A percentile compares a stretch with the other conserved stretches of the same genome.
Evolutionary conservation across 805 yeast species (phyloP).

Genomic region (Wickerhamomyces strasburgensis): DNA sequence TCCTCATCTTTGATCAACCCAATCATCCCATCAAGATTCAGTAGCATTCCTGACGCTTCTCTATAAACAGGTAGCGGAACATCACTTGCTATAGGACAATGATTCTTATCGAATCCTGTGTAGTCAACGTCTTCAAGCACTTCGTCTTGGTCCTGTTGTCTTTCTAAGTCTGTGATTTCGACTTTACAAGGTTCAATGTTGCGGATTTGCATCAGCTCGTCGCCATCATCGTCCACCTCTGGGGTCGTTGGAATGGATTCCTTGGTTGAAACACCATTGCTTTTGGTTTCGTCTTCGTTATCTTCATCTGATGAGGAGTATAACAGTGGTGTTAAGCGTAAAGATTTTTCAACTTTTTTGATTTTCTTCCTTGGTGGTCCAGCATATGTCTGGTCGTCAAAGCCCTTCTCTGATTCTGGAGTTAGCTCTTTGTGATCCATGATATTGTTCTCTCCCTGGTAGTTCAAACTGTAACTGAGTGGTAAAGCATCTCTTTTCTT

Average conservation of each 20-base stretch:
- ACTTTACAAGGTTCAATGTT: no score
- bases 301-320: conserved; percentile 27
- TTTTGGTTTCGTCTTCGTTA: conserved; percentile 27
- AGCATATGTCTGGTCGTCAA: not conserved
- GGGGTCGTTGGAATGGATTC: conserved; percentile 26
- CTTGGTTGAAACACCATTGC: conserved; percentile 23
- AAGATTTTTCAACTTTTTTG: conserved; percentile 3
- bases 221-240: conserved; percentile 26
- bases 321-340: conserved; percentile 9
- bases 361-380: conserved; percentile 16
- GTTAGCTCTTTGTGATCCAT: conserved; percentile 8
- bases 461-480: conserved; percentile 15
- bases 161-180: not conserved
- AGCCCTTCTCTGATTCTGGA: not conserved
- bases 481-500: conserved; percentile 20
- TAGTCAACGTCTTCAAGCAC: conserved; percentile 20
- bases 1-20: conserved; percentile 64
- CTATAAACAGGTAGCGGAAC: conserved; percentile 54
- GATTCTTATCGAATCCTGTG: conserved; percentile 30
- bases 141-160: conserved; percentile 3
- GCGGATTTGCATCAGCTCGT: not conserved
- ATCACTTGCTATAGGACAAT: conserved; percentile 44
- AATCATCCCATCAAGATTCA: conserved; percentile 48
- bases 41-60: conserved; percentile 27
- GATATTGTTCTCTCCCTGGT: conserved; percentile 13